Evolutionary conservation across 108 stramenopile genomes (phyloP), one percentile per base, ranked within the genome.

Genomic region (Chaetoceros muelleri): DNA sequence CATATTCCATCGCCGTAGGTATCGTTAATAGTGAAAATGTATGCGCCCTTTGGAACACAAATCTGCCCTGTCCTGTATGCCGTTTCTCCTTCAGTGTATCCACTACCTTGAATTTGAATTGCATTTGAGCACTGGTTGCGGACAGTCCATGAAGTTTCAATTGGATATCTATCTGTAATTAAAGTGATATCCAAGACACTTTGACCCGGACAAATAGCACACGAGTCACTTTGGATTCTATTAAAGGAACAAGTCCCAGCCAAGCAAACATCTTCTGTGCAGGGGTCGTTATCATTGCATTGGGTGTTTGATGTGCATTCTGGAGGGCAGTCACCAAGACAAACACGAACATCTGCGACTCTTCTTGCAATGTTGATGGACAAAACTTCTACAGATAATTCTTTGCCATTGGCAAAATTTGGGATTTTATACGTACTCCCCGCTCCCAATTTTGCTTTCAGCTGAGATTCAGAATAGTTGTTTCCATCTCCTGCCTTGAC

Each of bases 1-100:
- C 69, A 70, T 24, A 74, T 34, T 22, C 73, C 73, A 62, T 74
- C 73, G 21, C 73, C 73, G 29, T 62, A 74, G 24, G 49, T 44
- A 44, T 74, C 73, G 26, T 60, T 60, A n/a, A 71, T 67, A 0
- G 49, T 52, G 28, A 71, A 71, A 2, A 45, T 46, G 44, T 71
- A 71, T 2, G 21, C 23, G 1, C 64, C 64, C 5, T 40, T 40
- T 40, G 34, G 13, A 13, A 40, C 8, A 13, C 34, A 40, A 40
- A 40, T 40, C 13, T 40, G 8, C 13, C 34, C 34, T 10, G 34
- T 40, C 5, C 34, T 40, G 13, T 40, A 40, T 40, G 5, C 34
- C 5, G 34, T 40, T 13, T 40, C 34, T 10, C 34, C 8, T 40
- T 13, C 13, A 40, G 5, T 13, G 34, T 40, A 40, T 40, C 8